These are phyloP conservation scores for Thielaviopsis populi DNA, from an alignment of 2,329 filamentous ascomycete genomes.

Conservation along the genomic window DNA sequence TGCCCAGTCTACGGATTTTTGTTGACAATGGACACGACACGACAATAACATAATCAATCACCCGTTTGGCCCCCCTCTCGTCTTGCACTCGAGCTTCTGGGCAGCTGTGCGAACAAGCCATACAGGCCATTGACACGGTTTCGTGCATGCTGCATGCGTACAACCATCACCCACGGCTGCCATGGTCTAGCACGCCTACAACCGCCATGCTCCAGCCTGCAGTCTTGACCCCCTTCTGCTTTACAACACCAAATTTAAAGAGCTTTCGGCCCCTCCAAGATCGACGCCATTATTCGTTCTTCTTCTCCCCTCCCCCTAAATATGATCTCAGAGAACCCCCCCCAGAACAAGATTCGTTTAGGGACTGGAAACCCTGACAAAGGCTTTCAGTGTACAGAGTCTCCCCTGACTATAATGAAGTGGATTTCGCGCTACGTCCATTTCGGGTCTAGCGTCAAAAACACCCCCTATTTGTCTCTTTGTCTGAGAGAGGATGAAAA, in stretches of 20 bases:
- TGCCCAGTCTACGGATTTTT: background rate
- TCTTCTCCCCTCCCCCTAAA: background rate
- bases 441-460: background rate
- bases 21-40: background rate
- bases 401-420: constrained; percentile 3
- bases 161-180: background rate
- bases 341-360: background rate
- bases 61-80: background rate
- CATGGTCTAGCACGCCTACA: background rate
- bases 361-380: constrained; percentile 1
- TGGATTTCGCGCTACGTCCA: background rate
- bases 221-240: background rate
- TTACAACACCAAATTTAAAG: background rate
- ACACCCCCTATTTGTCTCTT: background rate
- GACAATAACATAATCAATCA: background rate
- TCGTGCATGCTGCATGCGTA: background rate
- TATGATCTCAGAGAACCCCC: background rate
- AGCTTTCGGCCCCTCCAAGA: background rate
- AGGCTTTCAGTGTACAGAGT: background rate
- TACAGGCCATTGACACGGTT: background rate
- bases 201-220: background rate
- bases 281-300: background rate
- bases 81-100: background rate
- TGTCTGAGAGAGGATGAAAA: constrained; percentile 4
- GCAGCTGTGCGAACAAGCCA: background rate